Conservation (phyloP, 1,284 basidiomycete species). For the Filobasidium uniguttulatum region DNA sequence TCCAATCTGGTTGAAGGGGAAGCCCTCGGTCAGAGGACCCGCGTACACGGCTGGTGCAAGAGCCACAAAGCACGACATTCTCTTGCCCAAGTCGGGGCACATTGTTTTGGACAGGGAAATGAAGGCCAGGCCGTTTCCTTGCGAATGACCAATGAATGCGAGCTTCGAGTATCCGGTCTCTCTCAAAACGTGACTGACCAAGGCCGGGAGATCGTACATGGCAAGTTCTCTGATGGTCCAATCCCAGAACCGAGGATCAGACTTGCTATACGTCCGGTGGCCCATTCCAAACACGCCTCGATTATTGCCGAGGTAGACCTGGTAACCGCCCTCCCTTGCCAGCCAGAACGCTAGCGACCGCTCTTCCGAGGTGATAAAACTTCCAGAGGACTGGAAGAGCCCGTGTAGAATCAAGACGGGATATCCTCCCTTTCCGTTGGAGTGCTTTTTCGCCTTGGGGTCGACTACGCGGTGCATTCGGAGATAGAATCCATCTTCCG, state of each 20-base stretch:
- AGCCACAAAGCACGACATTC: slow-evolving; percentile 46
- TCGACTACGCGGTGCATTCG: slow-evolving; percentile 40
- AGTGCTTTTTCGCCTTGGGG: slow-evolving; percentile 35
- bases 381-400: slow-evolving; percentile 49
- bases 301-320: slow-evolving; percentile 51
- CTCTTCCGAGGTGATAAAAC: slow-evolving; percentile 50
- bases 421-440: slow-evolving; percentile 43
- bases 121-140: slow-evolving; percentile 46
- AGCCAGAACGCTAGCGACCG: slow-evolving; percentile 50
- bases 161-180: slow-evolving; percentile 48
- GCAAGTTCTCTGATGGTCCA: slow-evolving; percentile 51
- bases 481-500: slow-evolving; percentile 45
- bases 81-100: slow-evolving; percentile 45
- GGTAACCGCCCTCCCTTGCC: slow-evolving; percentile 44
- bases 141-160: slow-evolving; percentile 50
- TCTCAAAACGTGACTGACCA: slow-evolving; percentile 46
- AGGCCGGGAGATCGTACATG: slow-evolving; percentile 48
- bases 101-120: slow-evolving; percentile 47
- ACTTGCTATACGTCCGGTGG: slow-evolving; percentile 40
- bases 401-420: slow-evolving; percentile 51
- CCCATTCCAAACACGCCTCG: slow-evolving; percentile 51
- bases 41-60: slow-evolving; percentile 50
- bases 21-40: slow-evolving; percentile 46
- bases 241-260: slow-evolving; percentile 50
- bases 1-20: slow-evolving; percentile 44